These are phyloP conservation scores for Lithospermum erythrorhizon DNA, from an alignment of 257 asterid genomes.

Conservation along the genomic window DNA sequence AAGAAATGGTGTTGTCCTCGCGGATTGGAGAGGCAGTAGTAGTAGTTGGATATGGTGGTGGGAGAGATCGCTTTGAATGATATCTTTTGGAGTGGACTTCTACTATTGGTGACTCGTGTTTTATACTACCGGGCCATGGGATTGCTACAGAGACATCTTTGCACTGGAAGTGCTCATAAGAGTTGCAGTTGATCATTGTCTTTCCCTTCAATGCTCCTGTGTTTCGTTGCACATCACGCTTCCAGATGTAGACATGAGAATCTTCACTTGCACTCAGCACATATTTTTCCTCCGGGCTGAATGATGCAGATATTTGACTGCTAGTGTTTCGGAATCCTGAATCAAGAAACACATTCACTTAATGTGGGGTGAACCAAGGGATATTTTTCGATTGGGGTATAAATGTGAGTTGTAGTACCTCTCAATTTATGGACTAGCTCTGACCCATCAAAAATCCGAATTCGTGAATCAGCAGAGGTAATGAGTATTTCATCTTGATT, in stretches of 20 bases:
- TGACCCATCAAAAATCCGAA: slow-evolving; percentile 15
- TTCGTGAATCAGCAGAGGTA: slow-evolving; percentile 23
- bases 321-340: slow-evolving; percentile 17
- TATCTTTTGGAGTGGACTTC: background rate
- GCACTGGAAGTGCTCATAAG: slow-evolving; percentile 17
- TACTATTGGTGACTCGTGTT: slow-evolving; percentile 1
- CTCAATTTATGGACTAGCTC: slow-evolving; percentile 14
- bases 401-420: slow-evolving; percentile 7
- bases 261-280: slow-evolving; percentile 22
- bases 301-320: slow-evolving; percentile 18
- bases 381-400: background rate
- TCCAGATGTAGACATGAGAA: slow-evolving; percentile 22
- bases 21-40: slow-evolving; percentile 23
- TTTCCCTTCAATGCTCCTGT: slow-evolving; percentile 1
- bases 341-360: background rate
- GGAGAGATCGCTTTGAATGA: slow-evolving; percentile 8
- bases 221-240: slow-evolving; percentile 12
- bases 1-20: slow-evolving; percentile 16
- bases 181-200: background rate
- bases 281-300: slow-evolving; percentile 17
- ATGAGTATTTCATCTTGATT: slow-evolving; percentile 17
- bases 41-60: slow-evolving; percentile 2
- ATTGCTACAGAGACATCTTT: slow-evolving; percentile 24
- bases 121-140: slow-evolving; percentile 21
- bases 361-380: background rate